Conservation (phyloP, 2,329 filamentous ascomycete genomes). For the Fusarium pilosicola region DNA sequence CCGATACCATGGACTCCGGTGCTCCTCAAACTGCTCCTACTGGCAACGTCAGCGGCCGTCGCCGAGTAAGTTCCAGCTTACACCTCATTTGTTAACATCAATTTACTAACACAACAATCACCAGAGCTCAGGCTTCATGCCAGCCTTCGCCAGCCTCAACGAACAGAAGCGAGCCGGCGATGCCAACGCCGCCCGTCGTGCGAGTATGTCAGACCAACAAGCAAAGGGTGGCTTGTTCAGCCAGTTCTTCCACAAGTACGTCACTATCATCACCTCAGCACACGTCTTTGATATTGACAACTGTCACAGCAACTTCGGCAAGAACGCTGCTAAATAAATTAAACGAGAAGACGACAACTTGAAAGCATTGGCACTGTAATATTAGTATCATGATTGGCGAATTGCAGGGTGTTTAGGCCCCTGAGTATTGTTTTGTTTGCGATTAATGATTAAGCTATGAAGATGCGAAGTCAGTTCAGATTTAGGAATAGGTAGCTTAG, state of each 20-base stretch:
- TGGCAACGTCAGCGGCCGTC: slow-evolving; percentile 40
- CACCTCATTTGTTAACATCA: not conserved
- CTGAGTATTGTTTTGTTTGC: not conserved
- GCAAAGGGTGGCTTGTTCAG: slow-evolving; percentile 61
- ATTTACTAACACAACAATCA: not conserved
- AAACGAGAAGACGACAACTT: not conserved
- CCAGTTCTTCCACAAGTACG: slow-evolving; percentile 67
- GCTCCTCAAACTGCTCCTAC: slow-evolving; percentile 36
- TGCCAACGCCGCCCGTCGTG: slow-evolving; percentile 60
- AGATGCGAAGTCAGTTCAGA: slow-evolving; percentile 16
- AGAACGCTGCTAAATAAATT: slow-evolving; percentile 45
- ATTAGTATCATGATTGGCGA: not conserved
- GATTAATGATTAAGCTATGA: slow-evolving; percentile 1
- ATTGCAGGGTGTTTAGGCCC: not conserved
- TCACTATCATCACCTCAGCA: not conserved
- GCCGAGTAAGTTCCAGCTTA: slow-evolving; percentile 39
- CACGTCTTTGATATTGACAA: slow-evolving; percentile 1
- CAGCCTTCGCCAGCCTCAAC: slow-evolving; percentile 61
- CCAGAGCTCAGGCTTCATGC: slow-evolving; percentile 59
- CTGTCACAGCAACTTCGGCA: slow-evolving; percentile 47
- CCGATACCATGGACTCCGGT: slow-evolving; percentile 46
- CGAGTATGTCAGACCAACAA: slow-evolving; percentile 65
- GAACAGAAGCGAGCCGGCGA: slow-evolving; percentile 60
- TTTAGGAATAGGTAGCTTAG: slow-evolving; percentile 25
- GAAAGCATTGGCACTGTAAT: slow-evolving; percentile 7